Conservation (phyloP, 2,329 filamentous ascomycete genomes). For the Camptophora hylomeconis region DNA sequence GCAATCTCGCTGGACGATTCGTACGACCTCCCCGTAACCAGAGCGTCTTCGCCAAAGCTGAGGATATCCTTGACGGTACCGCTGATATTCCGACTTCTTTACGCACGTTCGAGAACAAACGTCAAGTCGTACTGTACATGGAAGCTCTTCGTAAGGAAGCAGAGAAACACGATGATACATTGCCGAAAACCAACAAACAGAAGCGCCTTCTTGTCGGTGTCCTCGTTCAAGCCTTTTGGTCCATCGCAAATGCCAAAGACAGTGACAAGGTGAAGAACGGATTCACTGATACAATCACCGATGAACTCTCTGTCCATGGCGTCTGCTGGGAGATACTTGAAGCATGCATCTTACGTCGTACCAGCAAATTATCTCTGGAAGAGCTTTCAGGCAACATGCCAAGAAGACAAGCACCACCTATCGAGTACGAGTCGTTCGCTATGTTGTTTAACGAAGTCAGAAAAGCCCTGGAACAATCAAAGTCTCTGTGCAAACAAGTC, state of each 20-base stretch:
- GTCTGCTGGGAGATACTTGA: slow-evolving; percentile 1
- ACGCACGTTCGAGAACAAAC: too few relatives aligned
- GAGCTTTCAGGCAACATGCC: background rate
- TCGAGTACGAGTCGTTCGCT: background rate
- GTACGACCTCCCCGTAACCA: too few relatives aligned
- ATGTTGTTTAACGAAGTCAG: background rate
- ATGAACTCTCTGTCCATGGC: background rate
- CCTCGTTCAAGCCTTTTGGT: slow-evolving; percentile 1
- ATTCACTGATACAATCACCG: background rate
- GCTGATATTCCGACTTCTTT: too few relatives aligned
- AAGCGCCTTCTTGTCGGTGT: slow-evolving; percentile 1
- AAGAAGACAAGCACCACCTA: background rate
- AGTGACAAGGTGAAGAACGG: background rate
- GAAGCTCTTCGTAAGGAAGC: background rate
- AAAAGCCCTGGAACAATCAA: background rate
- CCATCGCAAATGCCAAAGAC: slow-evolving; percentile 1
- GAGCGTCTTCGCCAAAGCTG: too few relatives aligned
- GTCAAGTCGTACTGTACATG: too few relatives aligned
- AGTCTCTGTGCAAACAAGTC: background rate
- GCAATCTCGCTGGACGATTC: too few relatives aligned
- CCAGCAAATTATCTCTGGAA: background rate
- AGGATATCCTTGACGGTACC: too few relatives aligned
- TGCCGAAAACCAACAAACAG: background rate
- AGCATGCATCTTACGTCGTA: background rate
- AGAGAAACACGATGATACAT: slow-evolving; percentile 1